These are phyloP conservation scores for Boletus vermiculosoides DNA, from an alignment of 768 basidiomycete genomes.

Conservation along the genomic window DNA sequence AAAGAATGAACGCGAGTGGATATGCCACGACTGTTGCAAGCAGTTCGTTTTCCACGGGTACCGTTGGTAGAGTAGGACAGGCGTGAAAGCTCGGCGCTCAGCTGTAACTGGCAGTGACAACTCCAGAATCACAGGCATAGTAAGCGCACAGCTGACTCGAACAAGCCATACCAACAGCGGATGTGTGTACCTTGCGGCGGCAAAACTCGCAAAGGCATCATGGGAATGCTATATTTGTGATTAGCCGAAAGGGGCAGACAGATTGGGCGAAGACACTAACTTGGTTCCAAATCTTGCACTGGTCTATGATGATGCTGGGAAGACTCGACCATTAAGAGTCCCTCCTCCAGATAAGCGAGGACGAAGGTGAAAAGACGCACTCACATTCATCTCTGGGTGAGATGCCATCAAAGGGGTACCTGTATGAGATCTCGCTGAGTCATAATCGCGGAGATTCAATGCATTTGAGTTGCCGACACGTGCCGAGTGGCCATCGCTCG, in stretches of 20 bases:
- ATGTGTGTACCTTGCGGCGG: conserved; percentile 3
- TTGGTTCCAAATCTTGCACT: conserved; percentile 1
- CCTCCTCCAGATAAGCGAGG: neutral
- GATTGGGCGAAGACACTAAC: neutral
- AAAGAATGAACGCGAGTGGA: neutral
- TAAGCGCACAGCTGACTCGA: neutral
- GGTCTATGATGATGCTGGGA: conserved; percentile 9
- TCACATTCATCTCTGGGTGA: neutral
- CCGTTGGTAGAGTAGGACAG: neutral
- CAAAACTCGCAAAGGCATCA: neutral
- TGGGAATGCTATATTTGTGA: neutral
- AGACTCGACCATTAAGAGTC: neutral
- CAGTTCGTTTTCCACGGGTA: neutral
- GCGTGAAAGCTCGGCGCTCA: neutral
- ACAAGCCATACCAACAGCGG: neutral
- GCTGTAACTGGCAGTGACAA: neutral
- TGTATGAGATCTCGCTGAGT: conserved; percentile 9
- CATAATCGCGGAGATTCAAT: conserved; percentile 26
- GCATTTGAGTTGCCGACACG: conserved; percentile 11
- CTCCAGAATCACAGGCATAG: neutral
- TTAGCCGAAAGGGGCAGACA: neutral
- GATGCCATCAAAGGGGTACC: neutral
- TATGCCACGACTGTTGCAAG: neutral
- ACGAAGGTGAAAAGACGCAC: neutral
- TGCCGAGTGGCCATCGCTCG: conserved; percentile 4